phyloP scores from a whole-genome alignment of 2,329 filamentous ascomycete species.

The Thielaviopsis ethacetica region DNA sequence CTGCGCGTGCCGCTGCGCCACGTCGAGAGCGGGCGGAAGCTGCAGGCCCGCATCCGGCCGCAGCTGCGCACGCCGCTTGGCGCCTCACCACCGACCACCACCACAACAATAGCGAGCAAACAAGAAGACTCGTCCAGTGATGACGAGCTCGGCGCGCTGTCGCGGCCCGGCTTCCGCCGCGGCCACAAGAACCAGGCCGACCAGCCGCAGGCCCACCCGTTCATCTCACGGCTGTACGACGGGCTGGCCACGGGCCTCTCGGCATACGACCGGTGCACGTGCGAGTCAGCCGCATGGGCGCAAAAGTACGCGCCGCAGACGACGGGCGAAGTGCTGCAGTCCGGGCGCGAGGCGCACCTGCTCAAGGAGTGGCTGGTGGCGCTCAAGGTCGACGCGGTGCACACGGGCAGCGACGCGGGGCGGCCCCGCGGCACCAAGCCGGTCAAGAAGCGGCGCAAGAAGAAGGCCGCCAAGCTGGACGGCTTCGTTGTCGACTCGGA shows the following conservation, averaged over 20 bases:
- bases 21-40: conserved; percentile 39
- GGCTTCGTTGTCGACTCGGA: conserved; percentile 68
- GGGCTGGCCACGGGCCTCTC: conserved; percentile 47
- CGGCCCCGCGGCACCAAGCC: conserved; percentile 13
- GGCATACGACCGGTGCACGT: conserved; percentile 64
- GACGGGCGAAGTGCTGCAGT: conserved; percentile 60
- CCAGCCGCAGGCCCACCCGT: conserved; percentile 34
- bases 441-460: conserved; percentile 28
- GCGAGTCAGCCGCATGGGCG: conserved; percentile 57
- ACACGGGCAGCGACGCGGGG: conserved; percentile 33
- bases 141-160: conserved; percentile 20
- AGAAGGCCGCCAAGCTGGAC: conserved; percentile 54
- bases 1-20: conserved; percentile 38
- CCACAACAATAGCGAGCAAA: not conserved
- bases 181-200: not conserved
- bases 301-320: conserved; percentile 68
- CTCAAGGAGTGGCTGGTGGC: conserved; percentile 68
- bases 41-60: conserved; percentile 31
- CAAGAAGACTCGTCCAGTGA: conserved; percentile 15
- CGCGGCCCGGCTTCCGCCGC: not conserved
- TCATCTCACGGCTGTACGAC: conserved; percentile 41
- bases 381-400: conserved; percentile 61
- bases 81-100: too few relatives aligned
- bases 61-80: conserved; percentile 27
- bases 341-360: conserved; percentile 49